Conservation (phyloP, 2,329 filamentous ascomycete species). For the Bipolaris oryzae region DNA sequence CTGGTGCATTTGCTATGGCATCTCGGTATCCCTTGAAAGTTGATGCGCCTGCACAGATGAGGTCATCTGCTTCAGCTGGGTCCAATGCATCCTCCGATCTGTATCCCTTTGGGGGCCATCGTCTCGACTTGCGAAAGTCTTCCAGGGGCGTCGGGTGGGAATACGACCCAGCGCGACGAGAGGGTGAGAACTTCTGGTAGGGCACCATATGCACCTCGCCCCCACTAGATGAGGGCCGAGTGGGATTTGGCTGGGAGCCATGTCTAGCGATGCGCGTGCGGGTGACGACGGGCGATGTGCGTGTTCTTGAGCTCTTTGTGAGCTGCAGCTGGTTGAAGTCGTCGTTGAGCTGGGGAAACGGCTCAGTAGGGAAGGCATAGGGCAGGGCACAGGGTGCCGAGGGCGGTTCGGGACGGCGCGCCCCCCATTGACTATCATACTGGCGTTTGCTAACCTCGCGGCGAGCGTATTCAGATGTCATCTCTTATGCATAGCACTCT, state of each 20-base stretch:
- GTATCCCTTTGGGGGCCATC: conserved; percentile 51
- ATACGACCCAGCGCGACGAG: conserved; percentile 44
- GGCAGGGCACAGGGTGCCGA: conserved; percentile 28
- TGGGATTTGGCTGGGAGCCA: conserved; percentile 42
- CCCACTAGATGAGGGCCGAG: conserved; percentile 43
- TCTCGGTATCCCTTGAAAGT: conserved; percentile 51
- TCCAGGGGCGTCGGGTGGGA: conserved; percentile 47
- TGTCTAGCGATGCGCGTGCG: conserved; percentile 46
- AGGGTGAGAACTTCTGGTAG: conserved; percentile 30
- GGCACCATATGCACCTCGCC: conserved; percentile 37
- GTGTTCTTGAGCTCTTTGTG: conserved; percentile 35
- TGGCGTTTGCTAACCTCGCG: conserved; percentile 43
- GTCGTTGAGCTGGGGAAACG: conserved; percentile 29
- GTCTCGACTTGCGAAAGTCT: conserved; percentile 44
- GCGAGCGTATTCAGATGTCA: conserved; percentile 45
- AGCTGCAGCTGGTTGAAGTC: conserved; percentile 38
- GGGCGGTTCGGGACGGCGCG: conserved; percentile 31
- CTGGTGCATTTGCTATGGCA: conserved; percentile 44
- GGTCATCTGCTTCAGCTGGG: conserved; percentile 44
- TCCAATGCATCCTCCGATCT: conserved; percentile 40
- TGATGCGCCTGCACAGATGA: conserved; percentile 48
- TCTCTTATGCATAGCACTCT: conserved; percentile 47
- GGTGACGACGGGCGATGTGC: conserved; percentile 42
- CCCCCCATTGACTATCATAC: conserved; percentile 38
- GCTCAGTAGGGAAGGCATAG: conserved; percentile 39